These are phyloP conservation scores for Mucor lusitanicus DNA, from an alignment of 371 early-diverging fungal species.

Conservation along the genomic window DNA sequence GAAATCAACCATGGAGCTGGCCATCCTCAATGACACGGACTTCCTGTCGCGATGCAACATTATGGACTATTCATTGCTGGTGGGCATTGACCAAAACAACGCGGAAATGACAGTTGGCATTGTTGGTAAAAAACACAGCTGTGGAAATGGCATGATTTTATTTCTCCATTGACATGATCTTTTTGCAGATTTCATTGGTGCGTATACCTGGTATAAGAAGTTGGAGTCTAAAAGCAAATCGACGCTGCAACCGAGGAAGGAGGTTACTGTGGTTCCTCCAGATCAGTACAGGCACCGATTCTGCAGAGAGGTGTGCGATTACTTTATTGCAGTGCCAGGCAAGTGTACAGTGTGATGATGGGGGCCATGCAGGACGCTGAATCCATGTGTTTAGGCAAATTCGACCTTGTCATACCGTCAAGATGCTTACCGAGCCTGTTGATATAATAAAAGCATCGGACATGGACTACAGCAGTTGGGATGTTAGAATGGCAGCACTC, in stretches of 20 bases:
- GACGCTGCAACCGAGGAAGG: conserved; percentile 68
- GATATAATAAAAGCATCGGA: background rate
- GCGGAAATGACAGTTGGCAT: conserved; percentile 90
- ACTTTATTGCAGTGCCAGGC: conserved; percentile 81
- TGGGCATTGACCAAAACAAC: conserved; percentile 80
- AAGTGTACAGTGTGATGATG: conserved; percentile 10
- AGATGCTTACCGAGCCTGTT: conserved; percentile 12
- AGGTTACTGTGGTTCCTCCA: conserved; percentile 91
- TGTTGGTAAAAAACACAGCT: conserved; percentile 51
- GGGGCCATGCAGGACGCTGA: background rate
- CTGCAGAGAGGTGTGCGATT: conserved; percentile 80
- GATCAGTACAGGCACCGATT: conserved; percentile 87
- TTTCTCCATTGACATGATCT: background rate
- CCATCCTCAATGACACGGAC: conserved; percentile 82
- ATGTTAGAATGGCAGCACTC: background rate
- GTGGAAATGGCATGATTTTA: conserved; percentile 10
- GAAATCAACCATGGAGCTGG: conserved; percentile 72
- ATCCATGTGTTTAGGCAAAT: conserved; percentile 26
- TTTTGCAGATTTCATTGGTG: conserved; percentile 83
- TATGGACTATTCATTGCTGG: conserved; percentile 93
- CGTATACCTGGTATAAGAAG: conserved; percentile 95
- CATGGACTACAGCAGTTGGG: background rate
- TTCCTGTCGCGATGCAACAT: conserved; percentile 85
- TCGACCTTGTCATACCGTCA: conserved; percentile 22
- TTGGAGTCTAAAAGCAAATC: conserved; percentile 92